These are phyloP conservation scores for Saraca asoca DNA, from an alignment of 331 rosid genomes.

Conservation along the genomic window DNA sequence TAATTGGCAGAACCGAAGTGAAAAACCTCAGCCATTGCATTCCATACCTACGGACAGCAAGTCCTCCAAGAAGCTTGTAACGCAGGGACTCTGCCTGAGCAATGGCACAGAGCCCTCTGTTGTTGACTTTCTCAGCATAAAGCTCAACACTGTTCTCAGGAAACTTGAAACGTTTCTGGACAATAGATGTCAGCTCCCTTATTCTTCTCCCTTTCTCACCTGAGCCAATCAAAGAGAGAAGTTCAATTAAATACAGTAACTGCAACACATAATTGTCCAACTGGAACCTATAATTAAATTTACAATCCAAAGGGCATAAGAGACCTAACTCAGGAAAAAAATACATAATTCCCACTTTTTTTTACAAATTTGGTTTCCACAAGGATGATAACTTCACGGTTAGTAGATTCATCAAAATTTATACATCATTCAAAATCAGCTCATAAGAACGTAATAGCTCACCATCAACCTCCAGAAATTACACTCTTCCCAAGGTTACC, in stretches of 20 bases:
- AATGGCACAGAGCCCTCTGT: constrained; percentile 64
- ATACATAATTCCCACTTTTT: neutral
- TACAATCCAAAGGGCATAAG: no score
- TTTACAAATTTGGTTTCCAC: neutral
- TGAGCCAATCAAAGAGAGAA: constrained; percentile 19
- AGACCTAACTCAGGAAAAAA: neutral
- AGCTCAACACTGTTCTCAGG: constrained; percentile 63
- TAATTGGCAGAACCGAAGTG: neutral
- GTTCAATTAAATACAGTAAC: neutral
- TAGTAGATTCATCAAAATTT: neutral
- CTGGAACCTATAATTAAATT: neutral
- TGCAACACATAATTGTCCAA: neutral
- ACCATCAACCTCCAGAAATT: neutral
- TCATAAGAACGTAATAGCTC: neutral
- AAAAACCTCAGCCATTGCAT: neutral
- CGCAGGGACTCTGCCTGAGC: constrained; percentile 64
- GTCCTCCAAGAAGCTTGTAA: constrained; percentile 67
- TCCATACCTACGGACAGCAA: constrained; percentile 58
- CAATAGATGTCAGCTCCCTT: constrained; percentile 57
- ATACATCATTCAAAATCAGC: neutral
- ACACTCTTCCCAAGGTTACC: no score
- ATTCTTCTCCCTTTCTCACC: constrained; percentile 66
- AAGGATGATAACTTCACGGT: neutral
- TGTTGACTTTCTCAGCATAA: constrained; percentile 66
- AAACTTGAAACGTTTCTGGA: constrained; percentile 66